Percentiles rank a stretch among this genome's conserved stretches.
Conservation (phyloP, 2,329 filamentous ascomycete species). For the Sphaerulina vaccinii region DNA sequence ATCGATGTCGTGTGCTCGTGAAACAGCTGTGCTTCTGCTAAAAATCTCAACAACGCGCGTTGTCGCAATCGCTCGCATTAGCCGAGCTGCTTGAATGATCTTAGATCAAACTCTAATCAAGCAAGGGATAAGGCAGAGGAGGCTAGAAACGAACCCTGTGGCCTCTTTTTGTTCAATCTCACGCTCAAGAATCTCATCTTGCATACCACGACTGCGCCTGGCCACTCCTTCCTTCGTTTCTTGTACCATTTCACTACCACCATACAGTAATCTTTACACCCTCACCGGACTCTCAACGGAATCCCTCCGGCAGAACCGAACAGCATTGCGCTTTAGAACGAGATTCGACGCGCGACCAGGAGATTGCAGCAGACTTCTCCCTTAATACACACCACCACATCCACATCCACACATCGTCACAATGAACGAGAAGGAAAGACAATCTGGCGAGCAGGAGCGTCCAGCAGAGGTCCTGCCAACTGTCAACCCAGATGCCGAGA, state of each 20-base stretch:
- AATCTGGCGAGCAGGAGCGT: slow-evolving; percentile 73
- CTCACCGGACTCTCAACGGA: not conserved
- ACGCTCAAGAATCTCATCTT: not conserved
- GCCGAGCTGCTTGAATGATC: not conserved
- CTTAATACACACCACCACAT: not conserved
- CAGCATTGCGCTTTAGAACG: not conserved
- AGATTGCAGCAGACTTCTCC: not conserved
- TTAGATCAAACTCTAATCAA: not conserved
- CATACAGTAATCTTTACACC: not conserved
- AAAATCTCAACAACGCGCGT: not conserved
- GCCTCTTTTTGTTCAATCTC: not conserved
- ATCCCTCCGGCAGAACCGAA: not conserved
- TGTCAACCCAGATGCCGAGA: slow-evolving; percentile 73
- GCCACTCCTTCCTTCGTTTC: slow-evolving; percentile 2
- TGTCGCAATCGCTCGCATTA: not conserved
- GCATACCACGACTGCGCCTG: not conserved
- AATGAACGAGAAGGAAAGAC: slow-evolving; percentile 79
- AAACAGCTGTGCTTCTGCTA: too few species aligned
- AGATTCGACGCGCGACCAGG: not conserved
- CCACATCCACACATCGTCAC: slow-evolving; percentile 47
- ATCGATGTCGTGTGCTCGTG: not conserved
- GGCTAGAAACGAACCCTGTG: not conserved
- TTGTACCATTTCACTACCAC: not conserved
- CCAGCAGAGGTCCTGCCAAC: slow-evolving; percentile 68
- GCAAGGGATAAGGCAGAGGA: not conserved